Evolutionary conservation across 371 early-diverging fungal species (phyloP), one percentile per base, ranked within the genome.

Genomic region (Batrachochytrium dendrobatidis): DNA sequence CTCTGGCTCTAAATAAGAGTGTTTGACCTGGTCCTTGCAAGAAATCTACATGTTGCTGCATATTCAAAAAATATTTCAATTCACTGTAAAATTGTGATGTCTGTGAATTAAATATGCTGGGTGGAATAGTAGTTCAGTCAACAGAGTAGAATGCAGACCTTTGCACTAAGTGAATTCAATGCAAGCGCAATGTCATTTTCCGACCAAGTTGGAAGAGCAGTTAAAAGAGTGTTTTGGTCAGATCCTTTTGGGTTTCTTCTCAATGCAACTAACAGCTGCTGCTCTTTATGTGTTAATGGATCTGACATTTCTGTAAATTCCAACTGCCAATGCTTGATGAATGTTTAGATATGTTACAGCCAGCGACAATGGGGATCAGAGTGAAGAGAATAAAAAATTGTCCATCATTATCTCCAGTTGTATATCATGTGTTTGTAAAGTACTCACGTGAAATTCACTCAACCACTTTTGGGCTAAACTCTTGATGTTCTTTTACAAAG

Each of bases 1-100:
- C 70, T 26, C 76, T 35, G 0, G 80, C 81, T 46, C 71, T 74
- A 63, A 76, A 82, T 33, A 71, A 56, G 18, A 67, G 43, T n/a
- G 60, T 61, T 35, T 48, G 59, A 20, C 75, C 65, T 30, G 61
- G 55, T 35, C 67, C 74, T 53, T 67, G 49, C 22, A 79, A 56
- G 12, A 70, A 56, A 8, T 69, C 68, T 12, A 76, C 73, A 58
- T 74, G 71, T 35, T 68, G 53, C 70, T 68, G 28, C 39, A 29
- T 1, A 35, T n/a, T 18, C 8, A 44, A 53, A 44, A 34, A 29
- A 53, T 67, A 34, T n/a, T n/a, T n/a, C n/a, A n/a, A n/a, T n/a
- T n/a, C n/a, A n/a, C n/a, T n/a, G n/a, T n/a, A n/a, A n/a, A n/a
- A n/a, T n/a, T n/a, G n/a, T n/a, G 15, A n/a, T 39, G 39, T n/a